A percentile compares a stretch with the other conserved stretches of the same genome.
These are phyloP conservation scores for Hymenoscyphus fraxineus DNA, from an alignment of 2,329 filamentous ascomycete genomes.

Conservation along the genomic window DNA sequence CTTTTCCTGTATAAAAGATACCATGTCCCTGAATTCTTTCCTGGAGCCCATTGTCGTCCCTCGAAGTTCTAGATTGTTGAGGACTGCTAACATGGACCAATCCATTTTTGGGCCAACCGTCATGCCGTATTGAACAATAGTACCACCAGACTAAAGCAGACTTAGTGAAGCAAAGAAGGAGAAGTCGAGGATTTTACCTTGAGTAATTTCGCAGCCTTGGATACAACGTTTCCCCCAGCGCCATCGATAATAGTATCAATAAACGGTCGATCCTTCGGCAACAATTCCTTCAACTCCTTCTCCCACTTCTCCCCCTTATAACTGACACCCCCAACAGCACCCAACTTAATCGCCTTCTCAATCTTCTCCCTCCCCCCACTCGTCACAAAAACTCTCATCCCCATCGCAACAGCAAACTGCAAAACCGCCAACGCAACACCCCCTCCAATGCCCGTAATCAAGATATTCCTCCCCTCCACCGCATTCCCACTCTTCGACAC, in stretches of 20 bases:
- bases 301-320: constrained; percentile 83
- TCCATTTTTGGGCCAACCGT: constrained; percentile 81
- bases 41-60: constrained; percentile 90
- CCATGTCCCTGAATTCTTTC: constrained; percentile 87
- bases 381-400: constrained; percentile 39
- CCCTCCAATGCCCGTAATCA: constrained; percentile 89
- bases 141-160: constrained; percentile 59
- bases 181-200: constrained; percentile 45
- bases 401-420: constrained; percentile 71
- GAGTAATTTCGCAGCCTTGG: constrained; percentile 62
- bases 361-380: constrained; percentile 67
- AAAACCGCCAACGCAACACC: constrained; percentile 82
- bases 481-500: constrained; percentile 71
- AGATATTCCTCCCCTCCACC: constrained; percentile 64
- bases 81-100: constrained; percentile 76
- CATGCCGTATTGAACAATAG: constrained; percentile 91
- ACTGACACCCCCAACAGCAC: constrained; percentile 75
- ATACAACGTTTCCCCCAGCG: constrained; percentile 80
- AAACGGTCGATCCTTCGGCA: constrained; percentile 63
- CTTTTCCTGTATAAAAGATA: constrained; percentile 71
- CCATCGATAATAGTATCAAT: constrained; percentile 87
- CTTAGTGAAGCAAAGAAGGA: neutral
- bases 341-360: constrained; percentile 63
- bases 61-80: constrained; percentile 82
- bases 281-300: constrained; percentile 59